phyloP scores from a whole-genome alignment of 202 grass and related monocot species.

The Cymbopogon flexuosus region DNA sequence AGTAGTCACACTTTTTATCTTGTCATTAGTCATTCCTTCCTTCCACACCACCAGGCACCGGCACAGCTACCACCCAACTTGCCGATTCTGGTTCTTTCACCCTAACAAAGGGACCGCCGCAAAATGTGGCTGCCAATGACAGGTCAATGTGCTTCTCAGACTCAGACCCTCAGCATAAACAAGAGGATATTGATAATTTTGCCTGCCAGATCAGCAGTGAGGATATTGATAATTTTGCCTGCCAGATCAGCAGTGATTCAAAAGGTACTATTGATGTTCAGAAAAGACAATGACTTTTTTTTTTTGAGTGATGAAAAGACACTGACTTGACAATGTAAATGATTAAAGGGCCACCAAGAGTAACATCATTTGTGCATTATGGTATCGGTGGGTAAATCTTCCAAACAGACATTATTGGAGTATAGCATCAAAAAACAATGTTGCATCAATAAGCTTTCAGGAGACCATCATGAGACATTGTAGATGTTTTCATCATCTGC shows the following conservation, averaged over 20 bases:
- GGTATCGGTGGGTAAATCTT: not conserved
- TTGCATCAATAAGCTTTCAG: constrained; percentile 2
- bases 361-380: not conserved
- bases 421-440: not conserved
- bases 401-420: not conserved
- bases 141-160: constrained; percentile 36
- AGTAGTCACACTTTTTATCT: not conserved
- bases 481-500: not conserved
- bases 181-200: constrained; percentile 37
- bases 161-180: constrained; percentile 23
- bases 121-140: constrained; percentile 17
- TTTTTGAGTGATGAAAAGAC: too few species aligned
- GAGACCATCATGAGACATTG: not conserved
- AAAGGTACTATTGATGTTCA: not conserved
- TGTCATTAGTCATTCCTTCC: constrained; percentile 11
- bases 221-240: too few species aligned
- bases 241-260: not conserved
- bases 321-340: not conserved
- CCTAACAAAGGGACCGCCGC: constrained; percentile 5
- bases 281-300: too few species aligned
- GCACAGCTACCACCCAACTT: not conserved
- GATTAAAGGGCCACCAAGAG: not conserved
- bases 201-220: constrained; percentile 33
- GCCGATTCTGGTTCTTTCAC: constrained; percentile 38
- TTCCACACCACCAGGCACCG: constrained; percentile 8